Conservation (phyloP, 768 basidiomycete species). For the Termitomyces eurrhizus region DNA sequence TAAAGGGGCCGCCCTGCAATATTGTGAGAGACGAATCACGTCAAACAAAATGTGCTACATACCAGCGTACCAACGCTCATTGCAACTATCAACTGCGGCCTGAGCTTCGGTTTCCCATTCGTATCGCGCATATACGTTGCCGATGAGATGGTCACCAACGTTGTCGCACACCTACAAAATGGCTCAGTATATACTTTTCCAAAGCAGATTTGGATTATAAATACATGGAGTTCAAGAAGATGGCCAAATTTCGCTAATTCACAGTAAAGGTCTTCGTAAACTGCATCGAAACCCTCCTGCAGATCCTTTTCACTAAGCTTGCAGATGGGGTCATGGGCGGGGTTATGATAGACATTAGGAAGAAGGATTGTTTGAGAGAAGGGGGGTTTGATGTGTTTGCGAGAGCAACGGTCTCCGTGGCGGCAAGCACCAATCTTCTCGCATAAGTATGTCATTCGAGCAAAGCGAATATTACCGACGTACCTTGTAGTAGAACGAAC, state of each 20-base stretch:
- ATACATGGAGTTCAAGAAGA: conserved; percentile 89
- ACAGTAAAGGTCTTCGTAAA: conserved; percentile 94
- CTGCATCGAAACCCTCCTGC: conserved; percentile 88
- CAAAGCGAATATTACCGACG: conserved; percentile 18
- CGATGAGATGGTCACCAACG: conserved; percentile 97
- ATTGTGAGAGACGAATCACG: conserved; percentile 8
- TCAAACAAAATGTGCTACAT: conserved; percentile 23
- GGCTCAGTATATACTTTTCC: not conserved
- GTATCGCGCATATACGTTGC: conserved; percentile 96
- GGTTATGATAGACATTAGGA: conserved; percentile 98
- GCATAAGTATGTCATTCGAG: conserved; percentile 8
- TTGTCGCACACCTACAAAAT: conserved; percentile 88
- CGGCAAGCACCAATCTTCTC: conserved; percentile 93
- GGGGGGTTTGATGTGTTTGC: conserved; percentile 97
- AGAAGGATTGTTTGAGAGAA: conserved; percentile 96
- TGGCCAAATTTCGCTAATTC: conserved; percentile 95
- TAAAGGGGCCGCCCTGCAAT: conserved; percentile 82
- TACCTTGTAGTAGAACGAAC: conserved; percentile 98
- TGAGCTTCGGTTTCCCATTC: conserved; percentile 99
- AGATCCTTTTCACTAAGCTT: conserved; percentile 84
- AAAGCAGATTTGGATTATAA: conserved; percentile 23
- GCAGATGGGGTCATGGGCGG: conserved; percentile 88
- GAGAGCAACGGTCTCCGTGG: conserved; percentile 96
- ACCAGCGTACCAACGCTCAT: conserved; percentile 99
- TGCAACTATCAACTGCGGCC: conserved; percentile 86